Base-by-base conservation (phyloP, 805 yeast species). In the Sugiyamaella qingdaonensis region DNA sequence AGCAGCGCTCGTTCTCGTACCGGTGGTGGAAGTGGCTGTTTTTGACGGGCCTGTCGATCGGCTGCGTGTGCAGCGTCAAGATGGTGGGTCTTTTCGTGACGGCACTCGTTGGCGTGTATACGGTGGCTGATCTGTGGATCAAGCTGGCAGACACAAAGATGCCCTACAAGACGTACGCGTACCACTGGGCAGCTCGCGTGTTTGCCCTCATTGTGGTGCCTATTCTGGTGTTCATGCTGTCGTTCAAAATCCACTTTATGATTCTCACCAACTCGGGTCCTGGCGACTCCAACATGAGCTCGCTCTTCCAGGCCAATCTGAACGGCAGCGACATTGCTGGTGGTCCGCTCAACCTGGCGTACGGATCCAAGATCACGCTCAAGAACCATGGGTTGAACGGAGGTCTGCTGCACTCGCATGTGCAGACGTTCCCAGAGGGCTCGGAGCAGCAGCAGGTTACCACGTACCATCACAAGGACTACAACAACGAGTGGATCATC, bases 21-120 rank as follows among this genome's bases (percentile, higher is more conserved):
- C 78, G 81, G 65, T 92, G 99, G 97, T 94, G 96, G 96, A 82
- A 82, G 67, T 92, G 97, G 96, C 71, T 94, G 49, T 61, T 85
- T 21, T 72, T 86, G 54, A 86, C 96, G 8, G 99, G 99, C 59
- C 72, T 89, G 49, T 75, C 82, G 45, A 82, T 94, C 63, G 98
- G 99, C 41, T 87, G 94, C 68, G 86, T 91, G 16, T 85, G 92
- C 66, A 86, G 96, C 29, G 95, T 90, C 54, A 94, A 94, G 72
- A 89, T 91, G 96, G 98, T 94, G 54, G 99, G 99, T 63, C 77
- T 92, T 53, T 88, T 94, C 64, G 88, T 88, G 56, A 92, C 95
- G 53, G 70, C 89, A 14, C 73, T 90, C 58, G 90, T 94, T 52
- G 99, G 99, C 47, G 79, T 89, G 57, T 88, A 92, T 71, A 90